Percentiles rank a stretch among this genome's conserved stretches.
These are phyloP conservation scores for Allomyces javanicus DNA, from an alignment of 192 early-diverging fungal genomes.

Conservation along the genomic window DNA sequence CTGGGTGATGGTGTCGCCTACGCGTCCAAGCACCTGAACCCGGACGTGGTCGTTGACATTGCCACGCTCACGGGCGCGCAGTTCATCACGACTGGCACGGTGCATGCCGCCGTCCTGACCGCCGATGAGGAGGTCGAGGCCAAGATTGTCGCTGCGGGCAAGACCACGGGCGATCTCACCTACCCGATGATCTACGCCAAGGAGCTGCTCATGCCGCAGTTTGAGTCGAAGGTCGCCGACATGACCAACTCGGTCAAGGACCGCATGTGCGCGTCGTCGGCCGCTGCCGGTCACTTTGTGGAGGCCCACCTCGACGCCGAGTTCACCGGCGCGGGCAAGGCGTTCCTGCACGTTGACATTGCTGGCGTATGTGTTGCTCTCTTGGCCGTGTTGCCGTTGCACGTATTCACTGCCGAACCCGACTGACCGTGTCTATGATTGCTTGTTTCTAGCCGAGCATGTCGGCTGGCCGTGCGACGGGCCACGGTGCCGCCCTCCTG, in stretches of 20 bases:
- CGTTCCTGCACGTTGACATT: not conserved
- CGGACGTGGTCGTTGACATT: conserved; percentile 14
- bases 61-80: conserved; percentile 22
- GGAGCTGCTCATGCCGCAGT: conserved; percentile 12
- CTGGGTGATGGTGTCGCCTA: conserved; percentile 28
- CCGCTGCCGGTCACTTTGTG: conserved; percentile 29
- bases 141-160: conserved; percentile 15
- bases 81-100: conserved; percentile 23
- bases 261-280: conserved; percentile 21
- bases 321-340: not conserved
- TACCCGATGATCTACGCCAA: conserved; percentile 11
- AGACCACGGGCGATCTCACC: conserved; percentile 12
- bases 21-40: conserved; percentile 19
- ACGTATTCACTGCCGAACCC: too few relatives aligned
- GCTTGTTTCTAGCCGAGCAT: too few relatives aligned
- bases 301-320: conserved; percentile 15
- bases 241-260: conserved; percentile 26
- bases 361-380: not conserved
- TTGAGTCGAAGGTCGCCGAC: conserved; percentile 22
- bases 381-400: too few relatives aligned
- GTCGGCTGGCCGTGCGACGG: not conserved
- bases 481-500: not conserved
- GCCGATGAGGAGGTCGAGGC: conserved; percentile 16
- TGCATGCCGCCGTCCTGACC: conserved; percentile 23
- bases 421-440: too few relatives aligned